These are phyloP conservation scores for Posidonia oceanica DNA, from an alignment of 116 monocot genomes.

Conservation along the genomic window DNA sequence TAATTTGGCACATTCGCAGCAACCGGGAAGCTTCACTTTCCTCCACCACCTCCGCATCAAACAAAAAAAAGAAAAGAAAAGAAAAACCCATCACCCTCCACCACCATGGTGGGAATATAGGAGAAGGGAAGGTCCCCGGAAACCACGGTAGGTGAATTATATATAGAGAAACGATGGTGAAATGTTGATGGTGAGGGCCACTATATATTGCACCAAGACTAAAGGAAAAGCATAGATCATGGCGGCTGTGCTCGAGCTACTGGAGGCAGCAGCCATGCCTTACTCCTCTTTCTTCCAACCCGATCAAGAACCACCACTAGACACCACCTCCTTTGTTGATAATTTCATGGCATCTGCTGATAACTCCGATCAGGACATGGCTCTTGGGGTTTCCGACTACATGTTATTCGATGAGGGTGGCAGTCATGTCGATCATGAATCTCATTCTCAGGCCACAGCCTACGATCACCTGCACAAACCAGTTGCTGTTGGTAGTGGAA, in stretches of 20 bases:
- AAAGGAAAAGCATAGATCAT: not conserved
- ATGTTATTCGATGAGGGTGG: not conserved
- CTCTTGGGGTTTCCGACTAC: not conserved
- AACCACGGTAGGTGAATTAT: not conserved
- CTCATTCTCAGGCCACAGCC: not conserved
- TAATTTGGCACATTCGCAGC: not conserved
- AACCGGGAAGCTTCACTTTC: not conserved
- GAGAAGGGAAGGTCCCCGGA: constrained; percentile 1
- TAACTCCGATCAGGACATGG: not conserved
- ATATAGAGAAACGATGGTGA: no score
- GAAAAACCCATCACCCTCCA: not conserved
- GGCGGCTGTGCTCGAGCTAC: not conserved
- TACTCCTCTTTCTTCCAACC: not conserved
- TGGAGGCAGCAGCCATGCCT: not conserved
- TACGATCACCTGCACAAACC: not conserved
- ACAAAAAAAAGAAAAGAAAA: no score
- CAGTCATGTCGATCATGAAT: not conserved
- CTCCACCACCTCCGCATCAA: not conserved
- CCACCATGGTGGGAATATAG: not conserved
- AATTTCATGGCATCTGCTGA: not conserved
- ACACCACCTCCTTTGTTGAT: not conserved
- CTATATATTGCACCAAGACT: not conserved
- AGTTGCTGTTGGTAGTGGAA: not conserved
- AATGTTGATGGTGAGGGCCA: no score
- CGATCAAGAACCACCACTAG: not conserved